Evolutionary conservation across 768 basidiomycete genomes (phyloP), one percentile per base, ranked within the genome.

Genomic region (Amanita fuliginea): DNA sequence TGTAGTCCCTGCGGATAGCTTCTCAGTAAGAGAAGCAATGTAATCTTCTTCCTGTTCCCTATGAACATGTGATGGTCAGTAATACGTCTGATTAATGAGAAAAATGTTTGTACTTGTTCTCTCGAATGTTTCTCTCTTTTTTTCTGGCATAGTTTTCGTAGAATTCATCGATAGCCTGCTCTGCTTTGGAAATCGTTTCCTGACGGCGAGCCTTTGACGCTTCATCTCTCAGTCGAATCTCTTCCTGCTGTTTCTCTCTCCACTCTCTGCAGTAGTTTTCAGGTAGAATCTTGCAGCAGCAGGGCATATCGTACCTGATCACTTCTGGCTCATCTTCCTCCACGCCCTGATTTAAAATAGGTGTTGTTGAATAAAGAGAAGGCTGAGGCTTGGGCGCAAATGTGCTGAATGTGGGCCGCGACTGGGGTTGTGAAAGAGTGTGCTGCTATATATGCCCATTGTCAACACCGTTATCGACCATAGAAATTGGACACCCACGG

Each of bases 31-130:
- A n/a, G 69, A 66, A 13, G 78, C 73, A 35, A 94, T 59, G 69
- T 85, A 97, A 51, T 83, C 79, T 16, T 80, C 78, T 65, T 98
- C 95, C 54, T 83, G 74, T 62, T 96, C 86, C 72, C 95, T 98
- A 37, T 36, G 30, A 32, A 19, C 28, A 40, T 28, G 18, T 40
- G 22, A 24, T 8, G 24, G 22, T 35, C 24, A 35, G 47, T 18
- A 36, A n/a, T 16, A 35, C 49, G 6, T 35, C 30, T 19, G 39
- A 47, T n/a, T 14, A 45, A 28, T 46, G 10, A 16, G 19, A 47
- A 33, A 34, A 11, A 22, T 51, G 49, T 30, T 21, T 32, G 48
- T 53, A 96, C 95, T 99, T 98, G 77, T 98, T 99, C 64, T 94
- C 85, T 41, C 86, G 74, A 57, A 99, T 96, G 56, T 81, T 81